Conservation (phyloP, 345 rosid species). For the Salix brachista region DNA sequence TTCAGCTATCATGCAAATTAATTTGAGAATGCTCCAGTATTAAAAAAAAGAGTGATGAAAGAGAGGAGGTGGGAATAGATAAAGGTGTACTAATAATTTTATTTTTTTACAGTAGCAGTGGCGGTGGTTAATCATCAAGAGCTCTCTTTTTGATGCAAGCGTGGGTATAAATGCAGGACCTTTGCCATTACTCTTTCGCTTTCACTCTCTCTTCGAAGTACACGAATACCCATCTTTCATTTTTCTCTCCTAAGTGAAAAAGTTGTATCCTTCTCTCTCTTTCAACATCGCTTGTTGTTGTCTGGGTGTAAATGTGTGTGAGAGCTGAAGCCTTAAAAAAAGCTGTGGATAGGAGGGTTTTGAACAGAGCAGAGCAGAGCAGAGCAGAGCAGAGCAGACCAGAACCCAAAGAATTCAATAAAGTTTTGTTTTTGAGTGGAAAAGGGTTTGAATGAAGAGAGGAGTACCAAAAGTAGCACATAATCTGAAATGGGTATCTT, state of each 20-base stretch:
- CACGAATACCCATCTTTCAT: constrained; percentile 11
- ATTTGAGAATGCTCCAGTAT: background rate
- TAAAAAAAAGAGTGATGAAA: background rate
- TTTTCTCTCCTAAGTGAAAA: background rate
- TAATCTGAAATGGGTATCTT: constrained; percentile 83
- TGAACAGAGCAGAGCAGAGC: constrained; percentile 21
- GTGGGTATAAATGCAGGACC: constrained; percentile 86
- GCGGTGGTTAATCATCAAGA: constrained; percentile 92
- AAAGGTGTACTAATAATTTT: background rate
- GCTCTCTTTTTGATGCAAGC: constrained; percentile 95
- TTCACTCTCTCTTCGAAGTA: constrained; percentile 25
- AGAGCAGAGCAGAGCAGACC: constrained; percentile 11
- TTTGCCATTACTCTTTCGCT: constrained; percentile 32
- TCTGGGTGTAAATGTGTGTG: constrained; percentile 17
- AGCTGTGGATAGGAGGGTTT: constrained; percentile 23
- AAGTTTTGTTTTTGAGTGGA: constrained; percentile 30
- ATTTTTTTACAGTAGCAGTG: constrained; percentile 48
- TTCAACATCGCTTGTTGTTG: constrained; percentile 7
- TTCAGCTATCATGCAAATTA: background rate
- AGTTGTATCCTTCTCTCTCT: constrained; percentile 21
- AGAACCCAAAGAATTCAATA: constrained; percentile 33
- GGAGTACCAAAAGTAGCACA: constrained; percentile 56
- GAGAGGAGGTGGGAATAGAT: background rate
- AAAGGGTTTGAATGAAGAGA: constrained; percentile 35
- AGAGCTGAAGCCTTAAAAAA: constrained; percentile 7